These are phyloP conservation scores for Penicillium flavigenum DNA, from an alignment of 495 filamentous ascomycete genomes.

Conservation along the genomic window DNA sequence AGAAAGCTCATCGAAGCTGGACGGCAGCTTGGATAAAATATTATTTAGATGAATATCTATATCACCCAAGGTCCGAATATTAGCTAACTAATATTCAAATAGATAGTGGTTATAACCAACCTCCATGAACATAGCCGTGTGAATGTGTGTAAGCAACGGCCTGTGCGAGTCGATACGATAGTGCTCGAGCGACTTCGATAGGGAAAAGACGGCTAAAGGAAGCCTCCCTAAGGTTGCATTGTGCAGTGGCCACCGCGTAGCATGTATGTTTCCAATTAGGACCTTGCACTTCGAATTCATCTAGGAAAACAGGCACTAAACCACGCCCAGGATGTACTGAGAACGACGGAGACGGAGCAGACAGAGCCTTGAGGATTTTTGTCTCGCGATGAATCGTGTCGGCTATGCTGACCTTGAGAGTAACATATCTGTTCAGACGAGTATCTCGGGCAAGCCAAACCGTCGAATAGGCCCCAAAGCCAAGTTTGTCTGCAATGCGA, in stretches of 20 bases:
- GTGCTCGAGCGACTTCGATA: conserved; percentile 32
- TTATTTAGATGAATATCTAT: conserved; percentile 42
- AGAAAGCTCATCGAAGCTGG: conserved; percentile 23
- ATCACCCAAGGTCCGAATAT: conserved; percentile 3
- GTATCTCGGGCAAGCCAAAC: conserved; percentile 56
- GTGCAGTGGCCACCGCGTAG: conserved; percentile 26
- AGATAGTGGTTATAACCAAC: conserved; percentile 10
- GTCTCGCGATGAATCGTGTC: conserved; percentile 9
- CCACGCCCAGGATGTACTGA: conserved; percentile 17
- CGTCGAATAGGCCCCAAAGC: conserved; percentile 50
- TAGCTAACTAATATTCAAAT: background rate
- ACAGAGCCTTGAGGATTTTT: conserved; percentile 28
- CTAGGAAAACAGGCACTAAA: conserved; percentile 17
- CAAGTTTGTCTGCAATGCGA: conserved; percentile 54
- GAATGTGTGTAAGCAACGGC: conserved; percentile 39
- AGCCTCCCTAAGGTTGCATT: conserved; percentile 30
- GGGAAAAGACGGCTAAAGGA: conserved; percentile 31
- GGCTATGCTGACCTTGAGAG: conserved; percentile 35
- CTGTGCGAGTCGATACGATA: conserved; percentile 23
- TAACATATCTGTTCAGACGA: conserved; percentile 29
- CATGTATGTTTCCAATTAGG: conserved; percentile 35
- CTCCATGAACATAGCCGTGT: conserved; percentile 37
- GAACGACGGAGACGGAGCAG: conserved; percentile 5
- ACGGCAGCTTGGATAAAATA: conserved; percentile 38
- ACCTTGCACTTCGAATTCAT: conserved; percentile 33